phyloP scores from a whole-genome alignment of 73 alveolate genomes.

The Paramecium octaurelia region DNA sequence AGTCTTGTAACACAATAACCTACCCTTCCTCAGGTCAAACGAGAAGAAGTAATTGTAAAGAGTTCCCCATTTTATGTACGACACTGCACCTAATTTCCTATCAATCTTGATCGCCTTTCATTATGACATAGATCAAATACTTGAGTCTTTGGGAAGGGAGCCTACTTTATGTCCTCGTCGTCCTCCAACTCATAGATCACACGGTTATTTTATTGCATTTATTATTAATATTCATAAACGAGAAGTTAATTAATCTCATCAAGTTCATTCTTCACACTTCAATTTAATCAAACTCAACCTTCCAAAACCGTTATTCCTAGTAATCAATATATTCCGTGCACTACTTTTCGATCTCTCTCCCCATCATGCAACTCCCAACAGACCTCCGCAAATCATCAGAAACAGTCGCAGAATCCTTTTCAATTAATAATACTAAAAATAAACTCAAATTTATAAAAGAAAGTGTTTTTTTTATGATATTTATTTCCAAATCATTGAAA shows the following conservation, averaged over 20 bases:
- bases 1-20: slow-evolving; percentile 32
- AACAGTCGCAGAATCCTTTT: not conserved
- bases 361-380: not conserved
- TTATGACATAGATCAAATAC: not conserved
- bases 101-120: not conserved
- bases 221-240: not conserved
- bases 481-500: not conserved
- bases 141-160: not conserved
- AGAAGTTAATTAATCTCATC: not conserved
- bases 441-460: not conserved
- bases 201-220: slow-evolving; percentile 1
- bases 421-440: not conserved
- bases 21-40: not conserved
- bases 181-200: slow-evolving; percentile 24
- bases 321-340: no score
- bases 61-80: slow-evolving; percentile 29
- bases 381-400: no score
- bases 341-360: not conserved
- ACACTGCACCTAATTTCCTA: slow-evolving; percentile 31
- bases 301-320: not conserved
- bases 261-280: not conserved
- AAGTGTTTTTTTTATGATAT: not conserved
- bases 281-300: not conserved
- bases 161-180: not conserved
- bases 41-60: slow-evolving; percentile 13